phyloP scores from a whole-genome alignment of 2,329 filamentous ascomycete species.

The Epichloe hybrida region DNA sequence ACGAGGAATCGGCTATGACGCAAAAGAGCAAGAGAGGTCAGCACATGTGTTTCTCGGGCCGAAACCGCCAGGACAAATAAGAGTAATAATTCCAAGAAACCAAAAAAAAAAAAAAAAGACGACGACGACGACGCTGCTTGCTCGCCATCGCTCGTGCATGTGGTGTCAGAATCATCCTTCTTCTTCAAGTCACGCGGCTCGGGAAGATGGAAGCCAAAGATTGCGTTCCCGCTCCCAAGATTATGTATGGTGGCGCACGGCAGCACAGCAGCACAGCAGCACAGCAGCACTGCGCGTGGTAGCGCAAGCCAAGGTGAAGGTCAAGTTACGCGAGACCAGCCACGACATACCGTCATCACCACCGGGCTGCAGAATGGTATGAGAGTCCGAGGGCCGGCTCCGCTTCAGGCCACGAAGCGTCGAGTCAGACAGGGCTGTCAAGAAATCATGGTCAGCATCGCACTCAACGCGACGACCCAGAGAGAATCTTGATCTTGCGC shows the following conservation, averaged over 20 bases:
- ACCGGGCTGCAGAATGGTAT: conserved; percentile 40
- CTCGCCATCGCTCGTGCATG: conserved; percentile 1
- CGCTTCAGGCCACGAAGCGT: conserved; percentile 61
- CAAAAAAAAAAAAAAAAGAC: background rate
- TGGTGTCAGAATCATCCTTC: background rate
- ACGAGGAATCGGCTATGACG: conserved; percentile 31
- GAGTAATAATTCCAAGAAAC: background rate
- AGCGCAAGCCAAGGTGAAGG: background rate
- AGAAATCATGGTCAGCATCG: conserved; percentile 14
- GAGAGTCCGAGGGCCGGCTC: conserved; percentile 59
- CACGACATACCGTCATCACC: conserved; percentile 61
- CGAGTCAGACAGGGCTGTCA: conserved; percentile 35
- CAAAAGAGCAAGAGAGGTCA: background rate
- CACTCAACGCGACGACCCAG: background rate
- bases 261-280: conserved; percentile 1
- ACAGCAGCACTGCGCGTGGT: background rate
- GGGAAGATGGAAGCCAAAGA: background rate
- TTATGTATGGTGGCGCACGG: conserved; percentile 3
- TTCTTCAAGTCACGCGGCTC: conserved; percentile 1
- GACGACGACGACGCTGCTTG: background rate
- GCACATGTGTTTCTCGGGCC: background rate
- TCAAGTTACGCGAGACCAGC: conserved; percentile 15
- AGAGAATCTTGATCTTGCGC: background rate
- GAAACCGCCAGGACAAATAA: background rate
- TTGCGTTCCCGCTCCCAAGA: background rate